phyloP scores from a whole-genome alignment of 345 rosid species.

The Acer saccharum region DNA sequence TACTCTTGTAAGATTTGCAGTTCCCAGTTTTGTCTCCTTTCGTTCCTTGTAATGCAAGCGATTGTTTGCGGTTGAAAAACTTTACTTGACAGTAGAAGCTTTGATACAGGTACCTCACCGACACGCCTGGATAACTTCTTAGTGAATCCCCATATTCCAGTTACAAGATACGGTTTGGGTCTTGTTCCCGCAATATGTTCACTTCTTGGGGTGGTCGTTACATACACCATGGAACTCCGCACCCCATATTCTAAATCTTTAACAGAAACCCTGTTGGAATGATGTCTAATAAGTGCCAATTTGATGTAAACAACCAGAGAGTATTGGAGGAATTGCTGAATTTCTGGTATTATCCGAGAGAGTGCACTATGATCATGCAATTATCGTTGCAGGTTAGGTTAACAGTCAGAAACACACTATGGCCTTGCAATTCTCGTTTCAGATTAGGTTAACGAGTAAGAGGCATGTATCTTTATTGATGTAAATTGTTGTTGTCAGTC shows the following conservation, averaged over 20 bases:
- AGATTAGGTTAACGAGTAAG: background rate
- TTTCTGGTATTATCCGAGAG: background rate
- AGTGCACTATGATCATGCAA: background rate
- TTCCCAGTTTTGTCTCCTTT: background rate
- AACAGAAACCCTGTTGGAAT: slow-evolving; percentile 68
- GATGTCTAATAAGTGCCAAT: slow-evolving; percentile 5
- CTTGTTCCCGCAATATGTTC: slow-evolving; percentile 86
- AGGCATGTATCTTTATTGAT: background rate
- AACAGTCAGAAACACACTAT: background rate
- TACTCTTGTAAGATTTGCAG: background rate
- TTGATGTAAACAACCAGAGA: background rate
- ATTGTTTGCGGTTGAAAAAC: too few relatives aligned
- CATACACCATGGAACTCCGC: slow-evolving; percentile 75
- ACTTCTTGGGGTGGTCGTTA: slow-evolving; percentile 60
- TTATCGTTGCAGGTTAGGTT: background rate
- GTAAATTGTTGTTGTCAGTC: too few relatives aligned
- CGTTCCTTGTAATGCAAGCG: too few relatives aligned
- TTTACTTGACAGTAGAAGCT: background rate
- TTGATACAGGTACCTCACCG: slow-evolving; percentile 54
- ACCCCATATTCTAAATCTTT: slow-evolving; percentile 46
- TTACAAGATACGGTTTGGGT: slow-evolving; percentile 85
- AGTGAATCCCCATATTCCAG: slow-evolving; percentile 39
- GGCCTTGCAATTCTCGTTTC: too few relatives aligned
- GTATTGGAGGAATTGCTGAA: background rate
- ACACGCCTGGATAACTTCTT: slow-evolving; percentile 32